Conservation (phyloP, 2,329 filamentous ascomycete species). For the Harringtonia lauricola region DNA sequence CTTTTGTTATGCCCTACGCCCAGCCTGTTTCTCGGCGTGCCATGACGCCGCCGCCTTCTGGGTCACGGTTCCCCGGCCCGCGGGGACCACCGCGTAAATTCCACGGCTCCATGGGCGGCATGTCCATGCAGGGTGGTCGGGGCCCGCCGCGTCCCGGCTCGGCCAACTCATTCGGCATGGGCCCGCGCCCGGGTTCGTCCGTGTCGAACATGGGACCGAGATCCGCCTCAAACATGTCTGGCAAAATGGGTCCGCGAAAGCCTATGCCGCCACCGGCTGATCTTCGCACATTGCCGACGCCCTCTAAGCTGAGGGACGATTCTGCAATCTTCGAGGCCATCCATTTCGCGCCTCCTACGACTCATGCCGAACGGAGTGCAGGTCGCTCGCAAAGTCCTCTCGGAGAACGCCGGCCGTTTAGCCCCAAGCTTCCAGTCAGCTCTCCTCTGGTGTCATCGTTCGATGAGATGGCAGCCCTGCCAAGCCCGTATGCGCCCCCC, state of each 20-base stretch:
- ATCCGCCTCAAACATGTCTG: constrained; percentile 45
- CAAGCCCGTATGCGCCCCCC: constrained; percentile 67
- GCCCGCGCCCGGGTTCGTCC: constrained; percentile 21
- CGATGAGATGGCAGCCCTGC: constrained; percentile 75
- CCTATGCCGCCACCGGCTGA: constrained; percentile 59
- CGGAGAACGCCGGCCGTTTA: constrained; percentile 60
- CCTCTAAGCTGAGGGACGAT: constrained; percentile 75
- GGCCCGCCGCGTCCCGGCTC: too few species aligned
- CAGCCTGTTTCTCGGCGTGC: constrained; percentile 79
- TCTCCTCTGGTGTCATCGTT: constrained; percentile 75
- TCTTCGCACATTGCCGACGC: constrained; percentile 71
- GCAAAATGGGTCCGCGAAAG: constrained; percentile 30
- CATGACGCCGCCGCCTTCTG: constrained; percentile 82
- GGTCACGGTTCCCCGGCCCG: constrained; percentile 29
- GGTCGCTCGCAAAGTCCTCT: constrained; percentile 57
- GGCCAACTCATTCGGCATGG: too few species aligned
- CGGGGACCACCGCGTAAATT: constrained; percentile 24
- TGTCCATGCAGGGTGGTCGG: constrained; percentile 29
- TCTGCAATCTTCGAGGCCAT: constrained; percentile 53
- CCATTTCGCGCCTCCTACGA: constrained; percentile 77
- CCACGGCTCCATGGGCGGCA: constrained; percentile 38
- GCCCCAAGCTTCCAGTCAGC: constrained; percentile 58
- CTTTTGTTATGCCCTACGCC: constrained; percentile 73
- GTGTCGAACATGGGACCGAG: constrained; percentile 21
- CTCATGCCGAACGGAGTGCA: constrained; percentile 53